Conservation (phyloP, 345 rosid genomes). For the Murraya paniculata region DNA sequence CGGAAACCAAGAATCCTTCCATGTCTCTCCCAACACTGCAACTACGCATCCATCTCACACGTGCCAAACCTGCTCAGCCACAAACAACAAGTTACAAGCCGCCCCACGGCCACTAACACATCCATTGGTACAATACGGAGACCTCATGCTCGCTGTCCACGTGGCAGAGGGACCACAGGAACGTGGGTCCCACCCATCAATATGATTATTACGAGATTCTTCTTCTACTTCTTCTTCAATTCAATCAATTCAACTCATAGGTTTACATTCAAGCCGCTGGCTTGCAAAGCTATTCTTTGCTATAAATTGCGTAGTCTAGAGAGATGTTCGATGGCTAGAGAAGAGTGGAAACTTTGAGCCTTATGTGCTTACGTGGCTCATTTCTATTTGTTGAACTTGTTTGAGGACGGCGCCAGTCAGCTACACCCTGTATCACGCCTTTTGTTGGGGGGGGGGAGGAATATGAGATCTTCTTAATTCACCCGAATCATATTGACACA, state of each 20-base stretch:
- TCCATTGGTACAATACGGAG: background rate
- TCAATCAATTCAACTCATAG: too few relatives aligned
- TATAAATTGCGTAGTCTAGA: background rate
- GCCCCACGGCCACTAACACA: slow-evolving; percentile 12
- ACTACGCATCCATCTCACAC: slow-evolving; percentile 22
- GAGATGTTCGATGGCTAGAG: background rate
- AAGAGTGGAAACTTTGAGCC: background rate
- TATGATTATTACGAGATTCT: too few relatives aligned
- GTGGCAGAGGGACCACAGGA: too few relatives aligned
- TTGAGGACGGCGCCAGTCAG: background rate
- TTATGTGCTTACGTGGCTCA: background rate
- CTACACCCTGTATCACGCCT: background rate
- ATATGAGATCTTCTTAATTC: background rate
- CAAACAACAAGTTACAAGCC: slow-evolving; percentile 31
- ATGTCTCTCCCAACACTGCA: slow-evolving; percentile 73
- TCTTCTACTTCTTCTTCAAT: too few relatives aligned
- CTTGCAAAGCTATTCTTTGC: background rate
- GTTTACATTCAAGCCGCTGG: too few relatives aligned
- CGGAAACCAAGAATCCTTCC: slow-evolving; percentile 60
- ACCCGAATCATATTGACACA: background rate
- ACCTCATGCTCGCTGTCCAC: background rate
- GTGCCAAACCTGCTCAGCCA: slow-evolving; percentile 30
- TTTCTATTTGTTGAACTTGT: background rate
- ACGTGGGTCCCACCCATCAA: too few relatives aligned
- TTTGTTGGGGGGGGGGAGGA: background rate